phyloP scores from a whole-genome alignment of 345 rosid genomes.

The Brassica nigra region DNA sequence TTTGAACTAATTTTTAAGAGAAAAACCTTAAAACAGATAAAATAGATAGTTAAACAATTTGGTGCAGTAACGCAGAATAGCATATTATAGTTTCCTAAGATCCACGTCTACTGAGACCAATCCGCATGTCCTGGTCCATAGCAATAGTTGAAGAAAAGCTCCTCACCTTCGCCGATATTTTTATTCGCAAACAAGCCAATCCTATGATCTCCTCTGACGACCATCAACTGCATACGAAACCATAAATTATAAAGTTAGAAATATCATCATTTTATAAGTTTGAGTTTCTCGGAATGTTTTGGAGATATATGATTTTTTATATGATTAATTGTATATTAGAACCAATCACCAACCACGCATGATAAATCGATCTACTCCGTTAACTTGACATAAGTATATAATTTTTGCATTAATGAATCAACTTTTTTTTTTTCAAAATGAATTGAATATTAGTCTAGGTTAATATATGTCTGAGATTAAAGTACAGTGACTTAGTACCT shows the following conservation, averaged over 20 bases:
- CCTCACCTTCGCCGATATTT: conserved; percentile 80
- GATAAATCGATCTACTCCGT: neutral
- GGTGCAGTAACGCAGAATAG: neutral
- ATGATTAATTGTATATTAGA: neutral
- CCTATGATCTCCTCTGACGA: conserved; percentile 90
- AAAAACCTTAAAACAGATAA: neutral
- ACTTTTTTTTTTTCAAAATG: too few species aligned
- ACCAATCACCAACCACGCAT: neutral
- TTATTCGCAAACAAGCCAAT: conserved; percentile 80
- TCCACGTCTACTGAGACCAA: conserved; percentile 50
- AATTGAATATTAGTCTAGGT: neutral
- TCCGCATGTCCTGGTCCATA: conserved; percentile 74
- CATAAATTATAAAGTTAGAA: neutral
- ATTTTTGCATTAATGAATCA: neutral
- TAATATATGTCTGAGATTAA: neutral
- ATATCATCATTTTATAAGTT: neutral
- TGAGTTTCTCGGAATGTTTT: neutral
- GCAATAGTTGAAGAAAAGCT: conserved; percentile 76
- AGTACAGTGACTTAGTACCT: conserved; percentile 47
- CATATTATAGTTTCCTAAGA: conserved; percentile 26
- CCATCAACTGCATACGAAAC: conserved; percentile 58
- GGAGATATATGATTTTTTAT: neutral
- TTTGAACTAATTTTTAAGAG: neutral
- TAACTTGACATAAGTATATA: neutral
- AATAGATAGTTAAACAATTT: neutral